Conservation (phyloP, 495 filamentous ascomycete species). For the Talaromyces proteolyticus region DNA sequence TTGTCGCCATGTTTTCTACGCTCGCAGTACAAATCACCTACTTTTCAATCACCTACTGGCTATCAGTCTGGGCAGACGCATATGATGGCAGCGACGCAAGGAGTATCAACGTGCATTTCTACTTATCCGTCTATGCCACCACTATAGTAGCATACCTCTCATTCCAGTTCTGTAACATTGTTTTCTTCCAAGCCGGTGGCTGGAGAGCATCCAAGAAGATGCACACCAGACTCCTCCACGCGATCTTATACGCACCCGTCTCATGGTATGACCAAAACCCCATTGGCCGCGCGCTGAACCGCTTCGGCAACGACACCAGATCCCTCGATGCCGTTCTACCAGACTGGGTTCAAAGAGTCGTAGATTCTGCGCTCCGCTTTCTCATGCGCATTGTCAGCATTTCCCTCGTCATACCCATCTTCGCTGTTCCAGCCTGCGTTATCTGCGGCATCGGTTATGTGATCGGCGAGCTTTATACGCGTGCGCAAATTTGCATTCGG, state of each 20-base stretch:
- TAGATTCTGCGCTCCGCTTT: conserved; percentile 32
- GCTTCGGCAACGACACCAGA: conserved; percentile 54
- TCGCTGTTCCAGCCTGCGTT: conserved; percentile 35
- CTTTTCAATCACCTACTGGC: conserved; percentile 20
- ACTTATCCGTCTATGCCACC: conserved; percentile 16
- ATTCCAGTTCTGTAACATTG: conserved; percentile 15
- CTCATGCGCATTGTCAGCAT: conserved; percentile 37
- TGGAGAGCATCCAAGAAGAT: conserved; percentile 43
- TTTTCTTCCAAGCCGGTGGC: conserved; percentile 20
- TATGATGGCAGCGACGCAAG: conserved; percentile 11
- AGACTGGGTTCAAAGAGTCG: conserved; percentile 29
- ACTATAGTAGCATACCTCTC: conserved; percentile 14
- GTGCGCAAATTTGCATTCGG: conserved; percentile 37
- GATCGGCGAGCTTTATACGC: conserved; percentile 44
- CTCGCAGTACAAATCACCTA: conserved; percentile 18
- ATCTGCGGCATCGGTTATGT: conserved; percentile 34
- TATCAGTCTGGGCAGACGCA: conserved; percentile 19
- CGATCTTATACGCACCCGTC: conserved; percentile 71
- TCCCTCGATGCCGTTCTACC: conserved; percentile 60
- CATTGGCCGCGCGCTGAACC: conserved; percentile 83
- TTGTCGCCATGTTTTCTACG: conserved; percentile 12
- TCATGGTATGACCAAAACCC: conserved; percentile 90
- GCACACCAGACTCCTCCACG: conserved; percentile 63
- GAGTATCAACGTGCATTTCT: conserved; percentile 12
- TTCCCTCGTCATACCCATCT: conserved; percentile 42